Evolutionary conservation across 768 basidiomycete species (phyloP).

Genomic region (Calocybe cyanea): DNA sequence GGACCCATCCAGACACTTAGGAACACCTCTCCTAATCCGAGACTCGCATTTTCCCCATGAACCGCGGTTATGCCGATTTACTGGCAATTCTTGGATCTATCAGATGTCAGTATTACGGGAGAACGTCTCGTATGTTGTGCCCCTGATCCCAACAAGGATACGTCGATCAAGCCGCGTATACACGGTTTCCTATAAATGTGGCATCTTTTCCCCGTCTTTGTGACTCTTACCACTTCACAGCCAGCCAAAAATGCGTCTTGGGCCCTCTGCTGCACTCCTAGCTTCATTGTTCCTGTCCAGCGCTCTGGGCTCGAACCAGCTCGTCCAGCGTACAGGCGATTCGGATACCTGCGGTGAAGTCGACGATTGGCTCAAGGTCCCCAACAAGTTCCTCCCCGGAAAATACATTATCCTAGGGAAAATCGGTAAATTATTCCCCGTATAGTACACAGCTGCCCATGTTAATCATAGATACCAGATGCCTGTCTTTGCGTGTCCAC

Average conservation of each 20-base stretch:
- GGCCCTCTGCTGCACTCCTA: conserved; percentile 1
- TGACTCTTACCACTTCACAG: neutral
- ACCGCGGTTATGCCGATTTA: neutral
- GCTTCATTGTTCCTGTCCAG: conserved; percentile 1
- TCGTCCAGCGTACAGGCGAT: conserved; percentile 5
- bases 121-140: neutral
- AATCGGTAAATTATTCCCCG: conserved; percentile 20
- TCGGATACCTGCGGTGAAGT: conserved; percentile 38
- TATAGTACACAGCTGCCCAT: neutral
- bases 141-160: conserved; percentile 5
- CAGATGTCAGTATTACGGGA: conserved; percentile 7
- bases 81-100: conserved; percentile 4
- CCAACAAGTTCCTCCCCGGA: conserved; percentile 20
- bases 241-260: conserved; percentile 7
- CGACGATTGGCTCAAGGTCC: conserved; percentile 24
- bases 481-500: conserved; percentile 41
- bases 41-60: neutral
- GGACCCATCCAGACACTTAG: too few species aligned
- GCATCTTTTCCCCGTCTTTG: neutral
- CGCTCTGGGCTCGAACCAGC: conserved; percentile 5
- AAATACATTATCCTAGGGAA: conserved; percentile 25
- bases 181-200: neutral
- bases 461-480: conserved; percentile 21
- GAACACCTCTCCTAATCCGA: neutral
- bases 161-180: neutral